Conservation (phyloP, 2,329 filamentous ascomycete genomes). For the Talaromyces sp. region DNA sequence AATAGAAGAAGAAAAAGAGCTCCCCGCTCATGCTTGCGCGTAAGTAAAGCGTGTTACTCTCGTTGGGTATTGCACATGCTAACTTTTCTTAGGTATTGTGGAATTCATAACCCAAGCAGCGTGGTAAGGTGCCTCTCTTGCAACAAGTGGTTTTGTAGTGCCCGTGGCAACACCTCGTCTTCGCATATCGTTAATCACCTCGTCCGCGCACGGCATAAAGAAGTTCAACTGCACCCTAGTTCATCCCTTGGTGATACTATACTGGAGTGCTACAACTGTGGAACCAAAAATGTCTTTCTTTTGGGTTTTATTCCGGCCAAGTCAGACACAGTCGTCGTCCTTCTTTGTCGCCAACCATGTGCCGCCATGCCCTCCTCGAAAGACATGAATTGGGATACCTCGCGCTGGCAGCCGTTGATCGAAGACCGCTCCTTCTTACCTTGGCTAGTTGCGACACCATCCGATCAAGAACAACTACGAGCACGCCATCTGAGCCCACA, state of each 20-base stretch:
- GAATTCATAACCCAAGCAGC: constrained; percentile 89
- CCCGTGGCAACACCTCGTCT: constrained; percentile 90
- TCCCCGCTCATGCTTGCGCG: constrained; percentile 93
- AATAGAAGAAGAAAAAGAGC: constrained; percentile 77
- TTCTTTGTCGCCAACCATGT: constrained; percentile 93
- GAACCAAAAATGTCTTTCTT: constrained; percentile 97
- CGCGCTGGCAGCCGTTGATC: constrained; percentile 94
- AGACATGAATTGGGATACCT: constrained; percentile 99
- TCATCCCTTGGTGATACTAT: constrained; percentile 93
- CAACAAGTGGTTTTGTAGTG: constrained; percentile 99
- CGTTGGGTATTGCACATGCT: not conserved
- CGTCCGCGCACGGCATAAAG: constrained; percentile 94
- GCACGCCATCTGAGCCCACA: constrained; percentile 88
- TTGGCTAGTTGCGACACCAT: constrained; percentile 85
- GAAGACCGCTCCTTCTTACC: constrained; percentile 91
- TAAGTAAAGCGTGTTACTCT: constrained; percentile 47
- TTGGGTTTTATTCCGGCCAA: constrained; percentile 98
- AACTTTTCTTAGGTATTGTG: constrained; percentile 66
- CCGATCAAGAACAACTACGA: constrained; percentile 91
- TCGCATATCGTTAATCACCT: constrained; percentile 98
- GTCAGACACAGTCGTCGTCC: constrained; percentile 94
- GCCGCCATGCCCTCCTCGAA: constrained; percentile 92
- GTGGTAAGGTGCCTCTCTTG: constrained; percentile 95
- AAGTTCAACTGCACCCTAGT: constrained; percentile 91
- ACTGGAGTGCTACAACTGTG: constrained; percentile 98